Percentiles rank a stretch among this genome's conserved stretches.
phyloP scores from a whole-genome alignment of 306 rosid genomes.

The Lathyrus oleraceus region DNA sequence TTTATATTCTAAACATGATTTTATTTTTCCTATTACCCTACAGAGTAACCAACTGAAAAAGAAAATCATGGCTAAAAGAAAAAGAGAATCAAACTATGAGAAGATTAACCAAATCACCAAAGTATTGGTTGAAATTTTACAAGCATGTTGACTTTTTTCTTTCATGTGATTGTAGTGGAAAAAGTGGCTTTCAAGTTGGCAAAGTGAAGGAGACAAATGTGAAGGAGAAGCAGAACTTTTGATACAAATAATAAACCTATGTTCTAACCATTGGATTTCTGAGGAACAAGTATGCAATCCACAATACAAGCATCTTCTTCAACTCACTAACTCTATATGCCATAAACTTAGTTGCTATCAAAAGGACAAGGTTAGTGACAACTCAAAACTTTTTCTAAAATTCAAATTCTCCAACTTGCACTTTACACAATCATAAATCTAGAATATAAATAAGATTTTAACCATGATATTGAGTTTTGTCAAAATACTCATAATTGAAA shows the following conservation, averaged over 20 bases:
- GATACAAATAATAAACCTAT: conserved; percentile 63
- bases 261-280: conserved; percentile 46
- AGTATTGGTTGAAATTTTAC: conserved; percentile 1
- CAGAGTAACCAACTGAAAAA: too few relatives aligned
- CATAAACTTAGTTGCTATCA: conserved; percentile 46
- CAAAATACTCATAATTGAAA: too few relatives aligned
- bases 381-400: background rate
- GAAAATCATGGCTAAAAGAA: too few relatives aligned
- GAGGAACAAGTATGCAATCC: conserved; percentile 52
- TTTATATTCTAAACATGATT: background rate
- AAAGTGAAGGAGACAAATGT: conserved; percentile 56
- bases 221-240: conserved; percentile 70
- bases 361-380: conserved; percentile 58
- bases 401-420: background rate
- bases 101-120: too few relatives aligned
- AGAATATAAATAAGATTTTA: too few relatives aligned
- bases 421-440: too few relatives aligned
- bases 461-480: too few relatives aligned
- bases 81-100: too few relatives aligned
- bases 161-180: conserved; percentile 56
- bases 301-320: conserved; percentile 45
- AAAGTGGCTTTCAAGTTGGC: conserved; percentile 79
- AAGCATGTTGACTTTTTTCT: background rate
- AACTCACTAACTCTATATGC: conserved; percentile 62
- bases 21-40: too few relatives aligned